phyloP scores from a whole-genome alignment of 805 yeast genomes.

The Saccharomyces jurei region DNA sequence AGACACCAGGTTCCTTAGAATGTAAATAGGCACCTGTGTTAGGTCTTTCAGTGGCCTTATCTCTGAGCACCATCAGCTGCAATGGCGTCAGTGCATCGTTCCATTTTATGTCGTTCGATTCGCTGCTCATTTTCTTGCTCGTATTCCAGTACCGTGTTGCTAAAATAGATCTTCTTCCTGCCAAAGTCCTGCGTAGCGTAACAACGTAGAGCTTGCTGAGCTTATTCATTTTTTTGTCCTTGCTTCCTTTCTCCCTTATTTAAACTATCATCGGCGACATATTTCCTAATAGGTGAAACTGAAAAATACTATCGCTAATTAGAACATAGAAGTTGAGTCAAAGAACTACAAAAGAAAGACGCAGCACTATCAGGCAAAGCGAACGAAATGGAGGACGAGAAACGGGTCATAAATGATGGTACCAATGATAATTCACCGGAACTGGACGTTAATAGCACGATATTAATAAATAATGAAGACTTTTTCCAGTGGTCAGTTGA shows the following conservation, averaged over 20 bases:
- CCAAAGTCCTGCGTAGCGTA: neutral
- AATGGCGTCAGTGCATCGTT: constrained; percentile 63
- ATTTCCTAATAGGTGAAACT: neutral
- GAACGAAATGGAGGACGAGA: neutral
- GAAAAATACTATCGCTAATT: neutral
- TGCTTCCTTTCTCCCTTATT: neutral
- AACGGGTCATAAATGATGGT: neutral
- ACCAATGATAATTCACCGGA: neutral
- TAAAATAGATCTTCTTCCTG: neutral
- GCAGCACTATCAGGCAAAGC: neutral
- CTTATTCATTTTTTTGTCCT: neutral
- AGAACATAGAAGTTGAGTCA: neutral
- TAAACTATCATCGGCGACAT: neutral
- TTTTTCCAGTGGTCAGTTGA: constrained; percentile 19
- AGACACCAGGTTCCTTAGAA: constrained; percentile 46
- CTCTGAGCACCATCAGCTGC: constrained; percentile 71
- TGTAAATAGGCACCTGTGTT: constrained; percentile 34
- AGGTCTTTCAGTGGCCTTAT: constrained; percentile 44
- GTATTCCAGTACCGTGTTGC: neutral
- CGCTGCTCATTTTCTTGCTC: constrained; percentile 1
- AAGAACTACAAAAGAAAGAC: neutral
- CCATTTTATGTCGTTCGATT: constrained; percentile 56
- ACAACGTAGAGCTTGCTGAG: neutral
- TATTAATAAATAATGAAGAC: constrained; percentile 7
- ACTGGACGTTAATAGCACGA: neutral